Base-by-base conservation (phyloP, 1,284 basidiomycete species). In the Blastosporella zonata region DNA sequence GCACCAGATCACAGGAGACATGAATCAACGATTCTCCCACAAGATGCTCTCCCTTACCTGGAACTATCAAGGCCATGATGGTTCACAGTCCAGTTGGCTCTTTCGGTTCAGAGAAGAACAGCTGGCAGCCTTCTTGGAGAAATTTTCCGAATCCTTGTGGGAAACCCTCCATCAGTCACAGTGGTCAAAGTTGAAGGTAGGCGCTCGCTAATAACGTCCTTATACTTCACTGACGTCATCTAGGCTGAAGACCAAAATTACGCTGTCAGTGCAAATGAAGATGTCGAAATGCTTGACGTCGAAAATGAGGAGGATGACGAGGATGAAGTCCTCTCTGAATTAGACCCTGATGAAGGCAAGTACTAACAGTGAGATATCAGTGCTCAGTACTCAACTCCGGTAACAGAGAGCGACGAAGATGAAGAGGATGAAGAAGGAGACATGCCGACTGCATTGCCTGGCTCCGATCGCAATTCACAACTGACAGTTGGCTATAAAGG, bases 401-500 rank as follows among this genome's bases (percentile, higher is more conserved):
- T 13, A 21, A 46, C 55, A 74, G 73, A 78, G 45, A 79, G 73
- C 45, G 81, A 78, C 29, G 67, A 67, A n/a, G 72, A 77, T 39
- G 75, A 77, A 13, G 81, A 82, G n/a, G 75, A 80, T 13, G 79
- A 78, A 2, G 81, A 79, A 21, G 78, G 81, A 12, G 81, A 79
- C 2, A 75, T 79, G 17, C 62, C 67, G 9, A 65, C 69, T 20
- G 68, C 71, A 28, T 70, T 71, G 55, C 65, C 66, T 15, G 70
- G 74, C 22, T 79, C 82, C 31, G 90, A 89, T 55, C 73, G 72
- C 43, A 98, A 99, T 68, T 90, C 92, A 28, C 89, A 94, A 59
- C 79, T 99, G 27, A 92, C 91, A 2, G 87, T 99, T 37, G 97
- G 97, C 4, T 96, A 97, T 78, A 96, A 93, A 70, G 92, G 94